These are phyloP conservation scores for Dipteronia sinensis DNA, from an alignment of 345 rosid species.

Conservation along the genomic window DNA sequence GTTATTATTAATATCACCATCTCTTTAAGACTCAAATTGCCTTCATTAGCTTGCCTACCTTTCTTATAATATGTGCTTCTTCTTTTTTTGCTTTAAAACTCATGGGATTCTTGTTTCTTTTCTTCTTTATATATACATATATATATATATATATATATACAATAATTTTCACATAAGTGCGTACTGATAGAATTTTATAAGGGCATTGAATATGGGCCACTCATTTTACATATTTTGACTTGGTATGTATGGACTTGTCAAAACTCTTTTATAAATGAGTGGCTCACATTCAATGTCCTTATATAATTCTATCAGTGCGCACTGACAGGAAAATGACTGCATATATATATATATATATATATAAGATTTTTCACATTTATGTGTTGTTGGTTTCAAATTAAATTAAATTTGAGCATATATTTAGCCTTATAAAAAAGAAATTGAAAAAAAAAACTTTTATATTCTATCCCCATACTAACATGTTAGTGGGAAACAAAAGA, in stretches of 20 bases:
- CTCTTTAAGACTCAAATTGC: slow-evolving; percentile 38
- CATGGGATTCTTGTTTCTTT: slow-evolving; percentile 35
- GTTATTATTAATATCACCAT: too few relatives aligned
- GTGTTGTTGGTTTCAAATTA: slow-evolving; percentile 18
- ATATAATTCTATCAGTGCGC: too few relatives aligned
- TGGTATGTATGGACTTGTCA: too few relatives aligned
- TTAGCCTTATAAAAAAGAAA: too few relatives aligned
- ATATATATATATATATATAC: slow-evolving; percentile 29
- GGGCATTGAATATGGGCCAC: too few relatives aligned
- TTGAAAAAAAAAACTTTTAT: background rate
- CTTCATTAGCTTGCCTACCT: slow-evolving; percentile 14
- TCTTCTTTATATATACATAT: slow-evolving; percentile 22
- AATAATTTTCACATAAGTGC: slow-evolving; percentile 15
- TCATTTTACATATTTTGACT: too few relatives aligned
- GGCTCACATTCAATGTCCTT: too few relatives aligned
- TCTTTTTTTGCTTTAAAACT: slow-evolving; percentile 25
- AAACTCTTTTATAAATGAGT: too few relatives aligned
- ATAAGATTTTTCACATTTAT: slow-evolving; percentile 16
- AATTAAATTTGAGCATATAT: background rate
- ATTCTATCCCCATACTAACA: slow-evolving; percentile 26
- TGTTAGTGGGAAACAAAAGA: slow-evolving; percentile 44
- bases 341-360: too few relatives aligned
- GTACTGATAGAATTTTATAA: too few relatives aligned
- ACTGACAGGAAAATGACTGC: too few relatives aligned
- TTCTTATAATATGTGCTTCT: slow-evolving; percentile 31